Evolutionary conservation across 805 yeast genomes (phyloP), one percentile per base, ranked within the genome.

Genomic region (Grigorovia transvaalensis): DNA sequence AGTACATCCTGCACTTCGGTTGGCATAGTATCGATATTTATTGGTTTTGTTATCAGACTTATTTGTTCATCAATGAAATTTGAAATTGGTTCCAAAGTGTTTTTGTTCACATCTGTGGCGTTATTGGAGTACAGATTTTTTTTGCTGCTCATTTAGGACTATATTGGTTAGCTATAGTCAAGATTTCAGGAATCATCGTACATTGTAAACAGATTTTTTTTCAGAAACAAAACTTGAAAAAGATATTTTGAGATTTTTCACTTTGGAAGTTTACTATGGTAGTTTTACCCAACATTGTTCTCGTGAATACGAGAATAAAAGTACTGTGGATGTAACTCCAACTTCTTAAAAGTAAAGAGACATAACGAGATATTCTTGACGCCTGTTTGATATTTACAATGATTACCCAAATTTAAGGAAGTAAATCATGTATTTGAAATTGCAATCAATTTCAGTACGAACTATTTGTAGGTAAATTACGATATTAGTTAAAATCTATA

Each of bases 11-110:
- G 33, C 9, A 57, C 29, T 2, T 50, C 54, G 5, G 45, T 2
- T 1, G 62, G 62, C 15, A 60, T 43, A 30, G 53, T 51, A 17
- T 48, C 54, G 12, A 33, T 29, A 12, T 45, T 27, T 9, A 44
- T n/a, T 38, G 41, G 4, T 7, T 50, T 44, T 19, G 17, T 13
- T 38, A 51, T 50, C 2, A n/a, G 4, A 9, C 35, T 15, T 5
- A 44, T 15, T 46, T 54, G 50, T 11, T 48, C 42, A 4, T 54
- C 38, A 15, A 54, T 29, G 12, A 54, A 54, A 4, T 8, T 38
- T 13, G 56, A 29, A 35, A 53, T 18, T 40, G 45, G 38, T 35
- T 47, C 49, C 18, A 42, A 42, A 4, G 13, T 42, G 9, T 18
- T 42, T 18, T 42, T 19, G 13, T 38, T n/a, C 17, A 38, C 17